phyloP scores from a whole-genome alignment of 2,329 filamentous ascomycete genomes.

The Cercospora sojina region DNA sequence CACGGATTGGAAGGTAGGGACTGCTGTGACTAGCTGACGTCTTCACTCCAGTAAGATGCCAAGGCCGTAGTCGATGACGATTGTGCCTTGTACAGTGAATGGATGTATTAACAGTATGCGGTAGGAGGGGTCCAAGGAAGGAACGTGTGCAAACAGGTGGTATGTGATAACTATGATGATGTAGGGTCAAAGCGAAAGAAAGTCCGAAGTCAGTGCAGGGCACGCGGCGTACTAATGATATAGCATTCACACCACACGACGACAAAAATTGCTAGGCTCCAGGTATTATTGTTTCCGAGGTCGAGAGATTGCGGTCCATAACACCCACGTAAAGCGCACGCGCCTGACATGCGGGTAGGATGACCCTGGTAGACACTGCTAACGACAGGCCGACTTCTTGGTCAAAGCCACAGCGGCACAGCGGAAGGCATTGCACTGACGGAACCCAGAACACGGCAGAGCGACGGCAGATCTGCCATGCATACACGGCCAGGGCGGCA shows the following conservation, averaged over 20 bases:
- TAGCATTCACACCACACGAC: constrained; percentile 23
- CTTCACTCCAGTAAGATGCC: neutral
- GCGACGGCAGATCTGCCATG: constrained; percentile 20
- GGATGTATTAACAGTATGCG: constrained; percentile 18
- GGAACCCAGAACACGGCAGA: constrained; percentile 21
- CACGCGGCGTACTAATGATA: constrained; percentile 16
- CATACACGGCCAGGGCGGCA: constrained; percentile 8
- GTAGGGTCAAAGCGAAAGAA: constrained; percentile 23
- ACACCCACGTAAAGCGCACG: constrained; percentile 26
- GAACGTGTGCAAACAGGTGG: constrained; percentile 22
- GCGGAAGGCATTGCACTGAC: constrained; percentile 13
- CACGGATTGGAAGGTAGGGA: neutral
- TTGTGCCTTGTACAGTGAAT: constrained; percentile 24
- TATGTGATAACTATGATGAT: constrained; percentile 6
- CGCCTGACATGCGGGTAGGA: constrained; percentile 22
- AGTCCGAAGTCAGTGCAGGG: constrained; percentile 20
- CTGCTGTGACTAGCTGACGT: neutral
- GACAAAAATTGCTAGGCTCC: constrained; percentile 20
- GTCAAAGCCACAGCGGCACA: constrained; percentile 21
- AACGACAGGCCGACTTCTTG: constrained; percentile 26
- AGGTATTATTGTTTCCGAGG: constrained; percentile 16
- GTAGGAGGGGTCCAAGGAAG: constrained; percentile 15
- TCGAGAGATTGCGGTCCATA: constrained; percentile 30
- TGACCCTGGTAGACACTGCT: constrained; percentile 23
- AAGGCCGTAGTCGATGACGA: constrained; percentile 3